Percentiles rank a stretch among this genome's conserved stretches.
Conservation (phyloP, 1,284 basidiomycete genomes). For the Sanghuangporus sanghuang region DNA sequence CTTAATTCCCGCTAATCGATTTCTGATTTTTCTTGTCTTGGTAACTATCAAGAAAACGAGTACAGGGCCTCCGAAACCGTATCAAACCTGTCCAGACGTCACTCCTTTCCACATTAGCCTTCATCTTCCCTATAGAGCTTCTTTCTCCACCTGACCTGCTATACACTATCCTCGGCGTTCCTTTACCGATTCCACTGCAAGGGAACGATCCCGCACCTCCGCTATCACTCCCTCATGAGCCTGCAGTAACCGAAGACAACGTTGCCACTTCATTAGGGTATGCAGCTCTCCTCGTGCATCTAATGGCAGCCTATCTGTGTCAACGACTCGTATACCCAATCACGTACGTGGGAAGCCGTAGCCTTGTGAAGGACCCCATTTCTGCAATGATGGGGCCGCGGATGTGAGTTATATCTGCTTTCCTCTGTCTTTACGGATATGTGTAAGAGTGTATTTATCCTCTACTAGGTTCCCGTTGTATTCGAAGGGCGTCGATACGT, state of each 20-base stretch:
- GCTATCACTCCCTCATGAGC: slow-evolving; percentile 56
- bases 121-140: slow-evolving; percentile 86
- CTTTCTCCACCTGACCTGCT: slow-evolving; percentile 76
- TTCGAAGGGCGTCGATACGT: slow-evolving; percentile 90
- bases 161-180: slow-evolving; percentile 78
- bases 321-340: slow-evolving; percentile 84
- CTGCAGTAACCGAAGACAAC: slow-evolving; percentile 76
- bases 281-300: slow-evolving; percentile 77
- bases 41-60: slow-evolving; percentile 34
- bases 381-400: slow-evolving; percentile 91
- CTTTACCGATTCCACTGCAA: slow-evolving; percentile 78
- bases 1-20: slow-evolving; percentile 5
- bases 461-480: slow-evolving; percentile 84
- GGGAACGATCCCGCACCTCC: slow-evolving; percentile 84
- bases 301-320: slow-evolving; percentile 75
- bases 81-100: slow-evolving; percentile 57
- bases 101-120: slow-evolving; percentile 71
- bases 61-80: slow-evolving; percentile 41
- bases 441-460: slow-evolving; percentile 6
- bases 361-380: slow-evolving; percentile 85
- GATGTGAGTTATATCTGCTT: slow-evolving; percentile 51
- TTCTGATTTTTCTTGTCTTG: slow-evolving; percentile 14
- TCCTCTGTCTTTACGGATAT: slow-evolving; percentile 5
- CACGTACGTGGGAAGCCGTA: slow-evolving; percentile 83
- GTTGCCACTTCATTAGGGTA: slow-evolving; percentile 86